A percentile compares a stretch with the other conserved stretches of the same genome.
Evolutionary conservation across 1,284 basidiomycete genomes (phyloP).

Genomic region (Melampsora americana): DNA sequence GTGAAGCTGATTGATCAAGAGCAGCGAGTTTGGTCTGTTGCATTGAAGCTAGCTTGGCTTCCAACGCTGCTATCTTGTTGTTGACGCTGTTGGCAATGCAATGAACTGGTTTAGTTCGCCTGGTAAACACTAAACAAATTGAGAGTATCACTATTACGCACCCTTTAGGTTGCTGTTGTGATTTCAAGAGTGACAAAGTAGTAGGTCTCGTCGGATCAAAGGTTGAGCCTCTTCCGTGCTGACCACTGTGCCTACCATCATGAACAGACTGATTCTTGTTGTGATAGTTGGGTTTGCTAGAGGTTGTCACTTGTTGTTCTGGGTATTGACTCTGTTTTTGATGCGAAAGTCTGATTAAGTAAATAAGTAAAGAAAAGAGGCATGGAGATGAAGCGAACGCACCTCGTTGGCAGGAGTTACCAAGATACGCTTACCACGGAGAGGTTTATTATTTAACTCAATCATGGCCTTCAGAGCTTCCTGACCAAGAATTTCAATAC

Average conservation of each 20-base stretch:
- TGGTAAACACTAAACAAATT: neutral
- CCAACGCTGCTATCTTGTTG: constrained; percentile 88
- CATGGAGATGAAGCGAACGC: constrained; percentile 41
- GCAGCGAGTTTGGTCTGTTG: constrained; percentile 42
- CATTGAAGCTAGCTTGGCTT: constrained; percentile 84
- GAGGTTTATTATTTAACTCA: constrained; percentile 71
- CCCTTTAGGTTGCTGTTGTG: constrained; percentile 63
- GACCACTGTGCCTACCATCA: constrained; percentile 43
- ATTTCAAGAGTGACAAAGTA: constrained; percentile 80
- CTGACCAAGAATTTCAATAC: constrained; percentile 57
- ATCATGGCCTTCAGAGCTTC: constrained; percentile 77
- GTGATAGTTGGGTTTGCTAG: constrained; percentile 12
- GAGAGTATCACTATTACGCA: constrained; percentile 55
- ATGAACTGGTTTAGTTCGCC: neutral
- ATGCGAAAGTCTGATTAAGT: neutral
- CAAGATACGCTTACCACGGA: constrained; percentile 78
- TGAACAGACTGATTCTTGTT: constrained; percentile 23
- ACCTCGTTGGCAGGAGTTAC: constrained; percentile 85
- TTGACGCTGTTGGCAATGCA: constrained; percentile 61
- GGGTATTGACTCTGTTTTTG: constrained; percentile 13
- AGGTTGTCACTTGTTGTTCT: constrained; percentile 11
- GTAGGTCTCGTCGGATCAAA: constrained; percentile 71
- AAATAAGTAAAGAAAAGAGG: constrained; percentile 54
- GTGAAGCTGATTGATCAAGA: neutral
- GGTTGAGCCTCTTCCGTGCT: constrained; percentile 56